Percentiles rank a stretch among this genome's conserved stretches.
These are phyloP conservation scores for Botrytis porri DNA, from an alignment of 2,329 filamentous ascomycete species.

Conservation along the genomic window DNA sequence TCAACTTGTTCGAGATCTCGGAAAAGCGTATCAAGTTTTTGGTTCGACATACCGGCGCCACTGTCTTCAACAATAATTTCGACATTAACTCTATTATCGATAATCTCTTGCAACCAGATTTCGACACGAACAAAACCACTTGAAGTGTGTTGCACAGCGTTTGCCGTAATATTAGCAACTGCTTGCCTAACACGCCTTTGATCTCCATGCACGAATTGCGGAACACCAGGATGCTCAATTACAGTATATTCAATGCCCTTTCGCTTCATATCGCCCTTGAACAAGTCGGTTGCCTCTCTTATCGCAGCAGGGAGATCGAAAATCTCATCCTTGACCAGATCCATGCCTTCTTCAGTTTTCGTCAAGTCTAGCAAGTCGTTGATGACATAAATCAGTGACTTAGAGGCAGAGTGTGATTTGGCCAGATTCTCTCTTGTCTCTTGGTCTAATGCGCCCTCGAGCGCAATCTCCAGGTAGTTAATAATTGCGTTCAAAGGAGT, in stretches of 20 bases:
- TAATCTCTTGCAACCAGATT: constrained; percentile 57
- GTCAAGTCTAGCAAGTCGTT: constrained; percentile 88
- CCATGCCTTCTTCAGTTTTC: constrained; percentile 79
- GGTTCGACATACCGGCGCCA: constrained; percentile 66
- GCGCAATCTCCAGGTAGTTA: constrained; percentile 87
- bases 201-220: constrained; percentile 71
- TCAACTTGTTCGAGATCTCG: constrained; percentile 58
- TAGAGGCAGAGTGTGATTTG: constrained; percentile 85
- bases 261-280: constrained; percentile 68
- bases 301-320: constrained; percentile 72
- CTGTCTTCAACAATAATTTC: constrained; percentile 77
- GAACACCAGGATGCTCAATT: constrained; percentile 64
- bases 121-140: constrained; percentile 69
- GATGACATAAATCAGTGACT: constrained; percentile 90
- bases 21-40: constrained; percentile 55
- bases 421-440: constrained; percentile 83
- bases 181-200: constrained; percentile 77
- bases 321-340: constrained; percentile 74
- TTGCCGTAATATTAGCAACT: constrained; percentile 78
- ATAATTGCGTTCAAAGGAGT: constrained; percentile 92
- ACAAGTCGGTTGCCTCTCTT: constrained; percentile 73
- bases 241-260: constrained; percentile 73
- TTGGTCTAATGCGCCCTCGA: constrained; percentile 74
- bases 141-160: constrained; percentile 76
- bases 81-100: constrained; percentile 57